Evolutionary conservation across 2,329 filamentous ascomycete genomes (phyloP).

Genomic region (Sporothrix euskadiensis): DNA sequence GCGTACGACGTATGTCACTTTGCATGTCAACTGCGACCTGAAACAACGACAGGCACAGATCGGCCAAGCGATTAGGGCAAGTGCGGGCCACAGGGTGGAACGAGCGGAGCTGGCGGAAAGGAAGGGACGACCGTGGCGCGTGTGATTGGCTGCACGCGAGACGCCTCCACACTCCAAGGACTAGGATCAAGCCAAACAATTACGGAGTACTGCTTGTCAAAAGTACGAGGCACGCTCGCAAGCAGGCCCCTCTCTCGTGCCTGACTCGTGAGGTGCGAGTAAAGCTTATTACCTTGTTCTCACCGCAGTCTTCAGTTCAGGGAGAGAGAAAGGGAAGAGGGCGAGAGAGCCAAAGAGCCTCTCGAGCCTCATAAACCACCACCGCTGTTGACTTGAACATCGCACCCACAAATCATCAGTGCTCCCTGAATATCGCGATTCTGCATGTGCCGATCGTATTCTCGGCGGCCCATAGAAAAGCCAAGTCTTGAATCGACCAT

Average conservation of each 20-base stretch:
- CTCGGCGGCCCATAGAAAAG: constrained; percentile 7
- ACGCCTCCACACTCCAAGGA: neutral
- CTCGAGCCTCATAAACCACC: neutral
- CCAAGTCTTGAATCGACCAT: neutral
- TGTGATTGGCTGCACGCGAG: neutral
- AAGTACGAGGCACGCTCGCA: neutral
- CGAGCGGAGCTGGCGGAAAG: neutral
- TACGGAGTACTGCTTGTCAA: neutral
- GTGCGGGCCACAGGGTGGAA: neutral
- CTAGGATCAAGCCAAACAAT: constrained; percentile 7
- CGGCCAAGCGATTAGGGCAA: constrained; percentile 14
- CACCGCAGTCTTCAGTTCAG: neutral
- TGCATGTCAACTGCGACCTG: constrained; percentile 3
- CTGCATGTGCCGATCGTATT: constrained; percentile 13
- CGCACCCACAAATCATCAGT: constrained; percentile 6
- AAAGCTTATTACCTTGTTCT: constrained; percentile 19
- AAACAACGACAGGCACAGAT: constrained; percentile 19
- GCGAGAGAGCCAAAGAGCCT: neutral
- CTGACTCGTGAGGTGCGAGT: neutral
- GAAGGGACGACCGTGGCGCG: neutral
- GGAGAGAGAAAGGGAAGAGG: too few species aligned
- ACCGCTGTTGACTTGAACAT: neutral
- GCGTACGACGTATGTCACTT: neutral
- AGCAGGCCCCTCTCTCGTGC: neutral
- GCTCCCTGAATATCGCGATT: constrained; percentile 22